Base-by-base conservation (phyloP, 805 yeast species). In the Ogataea nakhonphanomensis region DNA sequence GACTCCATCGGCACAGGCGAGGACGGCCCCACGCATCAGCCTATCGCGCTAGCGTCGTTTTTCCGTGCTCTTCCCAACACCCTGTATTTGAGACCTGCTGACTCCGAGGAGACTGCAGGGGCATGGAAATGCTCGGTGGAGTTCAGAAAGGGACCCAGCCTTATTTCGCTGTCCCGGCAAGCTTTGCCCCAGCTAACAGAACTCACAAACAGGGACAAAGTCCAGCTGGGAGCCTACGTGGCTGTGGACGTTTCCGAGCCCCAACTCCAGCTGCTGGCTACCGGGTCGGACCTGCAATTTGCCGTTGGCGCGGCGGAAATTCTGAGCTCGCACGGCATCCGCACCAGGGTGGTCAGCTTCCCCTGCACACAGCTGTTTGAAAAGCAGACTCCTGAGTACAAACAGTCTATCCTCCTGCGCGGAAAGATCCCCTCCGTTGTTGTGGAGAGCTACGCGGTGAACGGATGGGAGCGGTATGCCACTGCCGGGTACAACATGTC, bases 401-500 rank as follows among this genome's bases (percentile, higher is more conserved):
- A 71, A 69, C 74, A 86, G 60, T 73, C 86, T 39, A 90, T 93
- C 44, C 76, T 93, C 68, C 97, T 97, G 37, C 51, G 41, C 65
- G 95, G 90, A 62, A 91, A 93, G 59, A 79, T 85, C 41, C 98
- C 98, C 65, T 79, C 87, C 60, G 56, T 93, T 65, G 84, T 96
- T 40, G 85, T 91, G 50, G 99, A 93, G 78, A 98, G 89, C 34
- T 75, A 87, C 79, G 69, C 95, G 43, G 79, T 95, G 36, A 72
- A 75, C 58, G 96, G 96, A 40, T 93, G 99, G 99, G 76, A 81
- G 58, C 84, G 82, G 69, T 93, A 89, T 73, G 79, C 97, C 45
- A 98, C 93, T 71, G 95, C 87, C 73, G 95, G 89, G 66, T 86
- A 91, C 60, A 96, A 96, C 69, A 76, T 93, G 63, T 79, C 85